Evolutionary conservation across 257 asterid genomes (phyloP).

Genomic region (Verbascum thapsus): DNA sequence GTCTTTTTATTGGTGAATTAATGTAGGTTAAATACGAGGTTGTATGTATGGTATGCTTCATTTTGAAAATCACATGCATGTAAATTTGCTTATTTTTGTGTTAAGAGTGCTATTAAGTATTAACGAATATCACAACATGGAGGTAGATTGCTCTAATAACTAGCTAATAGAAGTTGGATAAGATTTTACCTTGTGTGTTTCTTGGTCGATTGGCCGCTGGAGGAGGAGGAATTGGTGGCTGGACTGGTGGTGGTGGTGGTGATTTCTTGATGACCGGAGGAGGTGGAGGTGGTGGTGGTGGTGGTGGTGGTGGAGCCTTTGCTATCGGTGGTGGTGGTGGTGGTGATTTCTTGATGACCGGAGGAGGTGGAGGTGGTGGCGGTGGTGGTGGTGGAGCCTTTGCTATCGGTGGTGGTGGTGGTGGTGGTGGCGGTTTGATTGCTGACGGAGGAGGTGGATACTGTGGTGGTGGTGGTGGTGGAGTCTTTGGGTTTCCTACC

Average conservation of each 20-base stretch:
- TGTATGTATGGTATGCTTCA: too few species aligned
- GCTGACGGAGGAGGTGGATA: conserved; percentile 20
- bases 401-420: conserved; percentile 17
- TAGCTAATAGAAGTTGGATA: background rate
- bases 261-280: conserved; percentile 29
- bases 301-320: conserved; percentile 21
- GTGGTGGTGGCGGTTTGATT: conserved; percentile 5
- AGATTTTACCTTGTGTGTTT: conserved; percentile 32
- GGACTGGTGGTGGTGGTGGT: conserved; percentile 39
- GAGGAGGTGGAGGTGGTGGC: conserved; percentile 34
- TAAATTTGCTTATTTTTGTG: too few species aligned
- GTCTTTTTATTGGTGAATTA: too few species aligned
- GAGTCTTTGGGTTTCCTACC: conserved; percentile 9
- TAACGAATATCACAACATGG: too few species aligned
- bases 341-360: conserved; percentile 30
- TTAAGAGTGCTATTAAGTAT: too few species aligned
- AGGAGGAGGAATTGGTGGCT: conserved; percentile 24
- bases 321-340: conserved; percentile 35
- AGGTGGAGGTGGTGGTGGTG: conserved; percentile 36
- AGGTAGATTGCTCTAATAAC: too few species aligned
- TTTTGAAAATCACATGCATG: too few species aligned
- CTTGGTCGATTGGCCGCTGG: conserved; percentile 37
- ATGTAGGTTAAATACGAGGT: too few species aligned
- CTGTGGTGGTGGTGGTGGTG: conserved; percentile 33
- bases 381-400: conserved; percentile 34